Evolutionary conservation across 768 basidiomycete genomes (phyloP).

Genomic region (Amanita rubescens): DNA sequence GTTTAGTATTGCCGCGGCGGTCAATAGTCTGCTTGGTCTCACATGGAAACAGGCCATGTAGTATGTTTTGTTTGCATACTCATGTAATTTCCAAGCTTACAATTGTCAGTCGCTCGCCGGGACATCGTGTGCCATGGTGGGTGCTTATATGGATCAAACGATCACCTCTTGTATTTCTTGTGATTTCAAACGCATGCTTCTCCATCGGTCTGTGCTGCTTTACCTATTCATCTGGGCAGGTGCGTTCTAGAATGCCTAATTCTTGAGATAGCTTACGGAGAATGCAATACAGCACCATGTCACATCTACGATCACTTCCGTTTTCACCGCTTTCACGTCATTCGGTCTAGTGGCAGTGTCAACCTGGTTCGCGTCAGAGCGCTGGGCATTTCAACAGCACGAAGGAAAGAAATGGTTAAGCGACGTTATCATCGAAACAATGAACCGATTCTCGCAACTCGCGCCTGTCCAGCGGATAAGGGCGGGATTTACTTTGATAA

Average conservation of each 20-base stretch:
- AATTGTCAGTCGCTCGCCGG: slow-evolving; percentile 54
- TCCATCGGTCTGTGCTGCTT: slow-evolving; percentile 73
- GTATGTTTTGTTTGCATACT: slow-evolving; percentile 33
- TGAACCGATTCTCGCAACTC: slow-evolving; percentile 15
- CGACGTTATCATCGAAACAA: slow-evolving; percentile 38
- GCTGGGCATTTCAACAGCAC: slow-evolving; percentile 45
- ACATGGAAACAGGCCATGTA: slow-evolving; percentile 84
- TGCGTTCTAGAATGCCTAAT: slow-evolving; percentile 19
- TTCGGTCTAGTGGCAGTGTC: slow-evolving; percentile 56
- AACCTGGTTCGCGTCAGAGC: slow-evolving; percentile 55
- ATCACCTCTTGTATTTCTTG: slow-evolving; percentile 76
- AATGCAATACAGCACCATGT: slow-evolving; percentile 36
- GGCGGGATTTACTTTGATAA: not conserved
- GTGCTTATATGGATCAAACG: slow-evolving; percentile 84
- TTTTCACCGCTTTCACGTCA: slow-evolving; percentile 66
- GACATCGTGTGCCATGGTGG: slow-evolving; percentile 76
- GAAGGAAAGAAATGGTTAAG: slow-evolving; percentile 53
- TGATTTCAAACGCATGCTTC: slow-evolving; percentile 78
- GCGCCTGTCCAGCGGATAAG: not conserved
- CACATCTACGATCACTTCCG: slow-evolving; percentile 66
- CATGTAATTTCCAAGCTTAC: not conserved
- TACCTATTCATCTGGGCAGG: slow-evolving; percentile 67
- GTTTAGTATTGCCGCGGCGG: slow-evolving; percentile 70
- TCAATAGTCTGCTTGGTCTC: slow-evolving; percentile 68
- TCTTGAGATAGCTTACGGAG: slow-evolving; percentile 1